Conservation (phyloP, 352 stramenopile species). For the Thraustochytrium sp. region DNA sequence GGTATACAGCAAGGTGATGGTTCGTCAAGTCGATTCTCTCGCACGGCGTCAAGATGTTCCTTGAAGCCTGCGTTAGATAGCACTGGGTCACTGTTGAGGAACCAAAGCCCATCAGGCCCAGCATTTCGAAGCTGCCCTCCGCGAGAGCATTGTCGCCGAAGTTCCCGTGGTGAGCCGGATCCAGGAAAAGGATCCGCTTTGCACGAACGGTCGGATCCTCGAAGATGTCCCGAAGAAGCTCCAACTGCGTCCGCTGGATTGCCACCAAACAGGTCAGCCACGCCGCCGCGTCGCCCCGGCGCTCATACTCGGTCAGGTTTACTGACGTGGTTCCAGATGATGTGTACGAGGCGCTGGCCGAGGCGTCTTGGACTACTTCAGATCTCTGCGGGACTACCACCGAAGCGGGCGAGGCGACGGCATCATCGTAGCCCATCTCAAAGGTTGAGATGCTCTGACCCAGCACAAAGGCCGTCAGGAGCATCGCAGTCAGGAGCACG, state of each 20-base stretch:
- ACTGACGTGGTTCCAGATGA: neutral
- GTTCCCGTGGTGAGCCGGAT: neutral
- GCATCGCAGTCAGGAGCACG: no score
- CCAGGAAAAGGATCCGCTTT: neutral
- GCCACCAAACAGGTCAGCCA: neutral
- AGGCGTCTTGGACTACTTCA: no score
- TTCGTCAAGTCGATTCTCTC: neutral
- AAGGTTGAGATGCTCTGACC: no score
- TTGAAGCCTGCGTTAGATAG: neutral
- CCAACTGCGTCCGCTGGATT: neutral
- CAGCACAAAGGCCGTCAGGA: neutral
- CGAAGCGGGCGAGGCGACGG: no score
- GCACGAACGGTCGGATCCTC: neutral
- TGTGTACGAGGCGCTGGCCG: neutral
- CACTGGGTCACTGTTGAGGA: neutral
- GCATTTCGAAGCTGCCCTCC: neutral
- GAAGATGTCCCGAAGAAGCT: neutral
- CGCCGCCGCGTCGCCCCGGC: neutral
- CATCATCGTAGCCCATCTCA: no score
- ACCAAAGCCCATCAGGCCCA: neutral
- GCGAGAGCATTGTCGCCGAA: slow-evolving; percentile 6
- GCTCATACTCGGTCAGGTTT: neutral
- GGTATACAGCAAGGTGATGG: neutral
- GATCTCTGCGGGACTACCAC: no score
- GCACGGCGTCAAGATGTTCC: slow-evolving; percentile 1